Conservation (phyloP, 2,329 filamentous ascomycete species). For the Dothideomycetes sp. region DNA sequence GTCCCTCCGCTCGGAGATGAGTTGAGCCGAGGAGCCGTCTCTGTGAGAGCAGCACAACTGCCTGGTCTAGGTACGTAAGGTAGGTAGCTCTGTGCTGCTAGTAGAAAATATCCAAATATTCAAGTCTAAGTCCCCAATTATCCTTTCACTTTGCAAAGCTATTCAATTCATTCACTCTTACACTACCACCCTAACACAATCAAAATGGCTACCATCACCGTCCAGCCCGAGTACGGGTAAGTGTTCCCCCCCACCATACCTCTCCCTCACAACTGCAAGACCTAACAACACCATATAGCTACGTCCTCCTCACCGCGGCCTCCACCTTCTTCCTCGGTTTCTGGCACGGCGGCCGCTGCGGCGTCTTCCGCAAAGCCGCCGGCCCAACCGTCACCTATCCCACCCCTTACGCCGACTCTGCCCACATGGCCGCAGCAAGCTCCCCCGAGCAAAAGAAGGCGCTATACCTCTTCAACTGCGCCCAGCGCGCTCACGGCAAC, state of each 20-base stretch:
- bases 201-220: conserved; percentile 22
- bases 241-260: conserved; percentile 10
- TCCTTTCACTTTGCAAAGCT: not conserved
- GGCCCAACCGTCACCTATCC: conserved; percentile 48
- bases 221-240: conserved; percentile 40
- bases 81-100: too few species aligned
- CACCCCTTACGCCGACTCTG: conserved; percentile 45
- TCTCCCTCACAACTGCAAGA: not conserved
- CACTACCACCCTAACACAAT: not conserved
- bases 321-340: conserved; percentile 42
- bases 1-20: conserved; percentile 6
- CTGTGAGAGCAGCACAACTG: not conserved
- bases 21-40: not conserved
- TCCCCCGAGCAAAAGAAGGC: conserved; percentile 26
- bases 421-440: conserved; percentile 38
- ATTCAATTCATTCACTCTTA: not conserved
- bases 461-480: conserved; percentile 37
- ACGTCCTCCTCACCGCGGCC: conserved; percentile 43
- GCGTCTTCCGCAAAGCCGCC: conserved; percentile 37
- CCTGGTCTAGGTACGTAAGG: too few species aligned
- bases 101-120: not conserved
- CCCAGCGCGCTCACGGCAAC: conserved; percentile 44
- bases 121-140: not conserved
- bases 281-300: conserved; percentile 27
- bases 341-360: conserved; percentile 39